Percentiles rank a stretch among this genome's conserved stretches.
phyloP scores from a whole-genome alignment of 2,329 filamentous ascomycete genomes.

The Colletotrichum orchidophilum region DNA sequence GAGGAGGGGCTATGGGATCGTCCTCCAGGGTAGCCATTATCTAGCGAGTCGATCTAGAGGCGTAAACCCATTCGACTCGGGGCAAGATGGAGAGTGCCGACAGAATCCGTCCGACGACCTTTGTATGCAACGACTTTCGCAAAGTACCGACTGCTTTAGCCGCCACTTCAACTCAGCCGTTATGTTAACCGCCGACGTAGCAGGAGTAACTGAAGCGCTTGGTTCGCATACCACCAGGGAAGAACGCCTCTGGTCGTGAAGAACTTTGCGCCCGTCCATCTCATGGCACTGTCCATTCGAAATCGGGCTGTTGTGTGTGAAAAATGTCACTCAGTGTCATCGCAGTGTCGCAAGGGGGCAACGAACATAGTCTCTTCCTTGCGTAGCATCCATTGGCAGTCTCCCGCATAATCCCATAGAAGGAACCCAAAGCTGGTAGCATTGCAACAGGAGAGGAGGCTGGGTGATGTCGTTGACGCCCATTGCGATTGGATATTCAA shows the following conservation, averaged over 20 bases:
- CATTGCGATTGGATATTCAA: slow-evolving; percentile 23
- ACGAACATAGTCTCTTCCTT: slow-evolving; percentile 13
- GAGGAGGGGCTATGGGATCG: not conserved
- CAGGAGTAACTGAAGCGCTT: not conserved
- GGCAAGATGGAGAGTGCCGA: not conserved
- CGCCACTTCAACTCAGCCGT: not conserved
- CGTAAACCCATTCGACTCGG: not conserved
- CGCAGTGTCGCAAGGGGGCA: slow-evolving; percentile 1
- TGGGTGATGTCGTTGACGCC: slow-evolving; percentile 6
- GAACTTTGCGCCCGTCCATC: not conserved
- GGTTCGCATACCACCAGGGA: not conserved
- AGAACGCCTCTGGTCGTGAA: not conserved
- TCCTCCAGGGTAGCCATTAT: not conserved
- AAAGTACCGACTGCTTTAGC: not conserved
- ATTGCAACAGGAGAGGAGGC: not conserved
- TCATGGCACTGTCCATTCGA: not conserved
- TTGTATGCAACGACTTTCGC: not conserved
- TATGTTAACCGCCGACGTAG: not conserved
- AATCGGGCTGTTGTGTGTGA: not conserved
- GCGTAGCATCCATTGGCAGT: not conserved
- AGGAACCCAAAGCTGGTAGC: not conserved
- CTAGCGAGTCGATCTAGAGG: not conserved
- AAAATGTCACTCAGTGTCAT: not conserved
- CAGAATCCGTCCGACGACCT: not conserved
- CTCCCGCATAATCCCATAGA: slow-evolving; percentile 7